A percentile compares a stretch with the other conserved stretches of the same genome.
Evolutionary conservation across 202 grass and related monocot species (phyloP).

Genomic region (Cymbopogon flexuosus): DNA sequence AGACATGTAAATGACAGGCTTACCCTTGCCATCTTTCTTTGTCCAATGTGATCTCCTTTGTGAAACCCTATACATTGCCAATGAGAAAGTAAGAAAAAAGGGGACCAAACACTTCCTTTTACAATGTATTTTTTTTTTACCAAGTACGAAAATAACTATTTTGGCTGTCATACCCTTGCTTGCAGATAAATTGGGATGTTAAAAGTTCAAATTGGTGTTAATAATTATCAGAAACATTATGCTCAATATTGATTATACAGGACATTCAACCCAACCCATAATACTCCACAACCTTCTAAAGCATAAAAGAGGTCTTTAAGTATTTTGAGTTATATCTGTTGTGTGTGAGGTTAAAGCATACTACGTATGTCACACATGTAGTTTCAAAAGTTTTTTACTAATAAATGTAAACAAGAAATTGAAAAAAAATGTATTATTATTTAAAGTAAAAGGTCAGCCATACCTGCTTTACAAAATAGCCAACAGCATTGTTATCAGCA

Average conservation of each 20-base stretch:
- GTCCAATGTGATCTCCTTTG: constrained; percentile 88
- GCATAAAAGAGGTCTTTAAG: not conserved
- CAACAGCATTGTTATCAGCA: constrained; percentile 98
- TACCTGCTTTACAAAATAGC: constrained; percentile 99
- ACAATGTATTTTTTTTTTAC: not conserved
- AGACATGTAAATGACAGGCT: constrained; percentile 36
- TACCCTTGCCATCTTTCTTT: constrained; percentile 99
- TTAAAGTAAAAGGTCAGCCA: not conserved
- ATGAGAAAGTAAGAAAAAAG: not conserved
- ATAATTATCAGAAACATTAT: not conserved
- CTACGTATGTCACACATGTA: not conserved
- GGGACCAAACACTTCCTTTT: not conserved
- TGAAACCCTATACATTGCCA: constrained; percentile 72
- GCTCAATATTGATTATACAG: not conserved
- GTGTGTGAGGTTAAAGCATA: not conserved
- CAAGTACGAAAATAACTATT: not conserved
- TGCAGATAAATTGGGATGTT: not conserved
- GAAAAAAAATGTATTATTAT: not conserved
- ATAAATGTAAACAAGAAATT: not conserved
- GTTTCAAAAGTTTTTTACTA: constrained; percentile 5
- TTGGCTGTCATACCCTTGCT: not conserved
- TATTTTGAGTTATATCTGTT: constrained; percentile 2
- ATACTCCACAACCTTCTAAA: constrained; percentile 13
- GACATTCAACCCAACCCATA: not conserved
- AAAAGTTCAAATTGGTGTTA: constrained; percentile 4